Base-by-base conservation (phyloP, 192 early-diverging fungal species). In the Coemansia reversa region DNA sequence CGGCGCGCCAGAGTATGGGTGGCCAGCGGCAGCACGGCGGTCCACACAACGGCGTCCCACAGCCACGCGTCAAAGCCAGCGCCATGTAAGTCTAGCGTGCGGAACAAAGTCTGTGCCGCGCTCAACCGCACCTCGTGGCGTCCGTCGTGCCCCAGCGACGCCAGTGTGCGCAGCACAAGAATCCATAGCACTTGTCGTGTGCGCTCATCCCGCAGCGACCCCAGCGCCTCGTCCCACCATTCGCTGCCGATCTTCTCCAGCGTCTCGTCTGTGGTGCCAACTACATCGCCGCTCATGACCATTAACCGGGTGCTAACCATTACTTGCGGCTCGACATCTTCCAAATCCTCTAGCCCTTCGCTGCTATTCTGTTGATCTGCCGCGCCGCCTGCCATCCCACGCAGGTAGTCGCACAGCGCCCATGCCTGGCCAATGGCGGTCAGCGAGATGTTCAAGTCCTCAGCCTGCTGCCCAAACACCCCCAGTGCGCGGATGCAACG, bases 391-490 rank as follows among this genome's bases (percentile, higher is more conserved):
- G 30, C 22, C 14, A 51, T 18, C 9, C 63, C 90, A 25, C 93
- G 85, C 55, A 99, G 84, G 66, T 87, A 93, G 75, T 97, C 95
- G 47, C 92, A 89, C 29, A 99, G 81, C 48, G 90, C 91, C 96
- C 96, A 99, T 11, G 94, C 75, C 55, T 98, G 80, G 1, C 94
- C 93, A 32, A 96, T 85, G 5, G 95, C 90, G 0, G 97, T 96
- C 33, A 99, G 75, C 51, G 91, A 88, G 47, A 99, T 96, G 71
- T 99, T 99, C 45, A 98, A 74, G 70, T 98, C 97, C 28, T 93
- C 92, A 14, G 74, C 75, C 67, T 95, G 92, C 22, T 84, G 67
- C 1, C 93, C 93, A 86, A 94, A 98, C 24, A 81, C 74, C 16
- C 84, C 89, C 25, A 98, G 62, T 0, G 90, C 88, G 53, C 90